Evolutionary conservation across 257 asterid genomes (phyloP), one percentile per base, ranked within the genome.

Genomic region (Echites panduratus): DNA sequence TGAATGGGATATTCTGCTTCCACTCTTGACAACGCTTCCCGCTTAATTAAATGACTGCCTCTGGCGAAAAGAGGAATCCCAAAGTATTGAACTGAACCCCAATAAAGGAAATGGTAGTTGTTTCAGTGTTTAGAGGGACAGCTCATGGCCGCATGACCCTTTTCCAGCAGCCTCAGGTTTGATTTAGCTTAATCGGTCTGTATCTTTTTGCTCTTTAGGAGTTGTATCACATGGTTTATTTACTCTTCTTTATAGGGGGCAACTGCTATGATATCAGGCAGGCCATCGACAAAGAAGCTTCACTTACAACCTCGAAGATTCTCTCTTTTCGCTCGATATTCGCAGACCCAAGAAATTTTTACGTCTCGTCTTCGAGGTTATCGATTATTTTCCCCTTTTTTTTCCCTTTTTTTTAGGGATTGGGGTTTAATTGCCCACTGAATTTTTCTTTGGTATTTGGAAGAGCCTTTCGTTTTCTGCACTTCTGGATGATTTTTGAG

Each of bases 361-460:
- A 86, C 92, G 58, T 47, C 85, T 81, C 95, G 99, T 76, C 76
- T 91, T 81, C 99, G 90, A 90, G 97, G 99, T 94, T 71, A 11
- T 54, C 16, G 1, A 48, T 44, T 24, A 38, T 2, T 2, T 56
- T 12, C 2, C 3, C 57, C 10, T 7, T 47, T 41, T 2, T 13
- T 8, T 47, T 19, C 45, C 17, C 20, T 48, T 22, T 20, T 27
- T 73, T 58, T 7, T 7, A 2, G 13, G 59, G 59, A 49, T 16
- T 29, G 29, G 48, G 22, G 48, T 2, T 64, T 64, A 38, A 8
- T 8, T 59, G 2, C 20, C 41, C 45, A 26, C 38, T 58, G 0
- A 56, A 5, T 27, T 35, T 3, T 26, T 32, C 13, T n/a, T 26
- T 61, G 32, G 45, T 44, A 61, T 61, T 61, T 32, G 67, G 67